These are phyloP conservation scores for Cucumis hystrix DNA, from an alignment of 306 rosid species.

Conservation along the genomic window DNA sequence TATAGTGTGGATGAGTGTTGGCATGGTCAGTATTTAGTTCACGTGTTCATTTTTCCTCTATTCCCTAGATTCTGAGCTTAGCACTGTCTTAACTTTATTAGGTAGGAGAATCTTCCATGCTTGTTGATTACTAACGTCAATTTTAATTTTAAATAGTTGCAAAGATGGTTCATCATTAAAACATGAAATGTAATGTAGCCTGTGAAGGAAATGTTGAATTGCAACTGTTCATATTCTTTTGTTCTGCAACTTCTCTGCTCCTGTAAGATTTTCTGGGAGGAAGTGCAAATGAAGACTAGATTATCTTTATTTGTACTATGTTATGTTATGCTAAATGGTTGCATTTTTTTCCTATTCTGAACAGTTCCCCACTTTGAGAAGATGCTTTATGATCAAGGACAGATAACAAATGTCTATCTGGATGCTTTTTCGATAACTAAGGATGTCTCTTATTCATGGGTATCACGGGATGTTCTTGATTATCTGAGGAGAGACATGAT, in stretches of 20 bases:
- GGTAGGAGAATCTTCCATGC: background rate
- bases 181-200: background rate
- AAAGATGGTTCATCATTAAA: background rate
- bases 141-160: background rate
- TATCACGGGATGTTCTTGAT: conserved; percentile 75
- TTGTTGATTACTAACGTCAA: background rate
- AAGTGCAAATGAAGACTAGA: background rate
- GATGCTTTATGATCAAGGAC: conserved; percentile 98
- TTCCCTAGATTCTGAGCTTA: background rate
- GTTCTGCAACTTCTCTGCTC: background rate
- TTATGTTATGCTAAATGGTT: background rate
- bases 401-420: conserved; percentile 61
- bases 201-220: background rate
- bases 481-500: conserved; percentile 88
- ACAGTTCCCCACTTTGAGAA: conserved; percentile 99
- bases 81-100: background rate
- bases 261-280: background rate
- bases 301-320: background rate
- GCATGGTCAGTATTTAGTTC: conserved; percentile 61
- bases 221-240: background rate
- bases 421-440: conserved; percentile 74
- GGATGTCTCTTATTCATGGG: conserved; percentile 48
- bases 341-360: conserved; percentile 4
- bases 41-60: background rate
- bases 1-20: conserved; percentile 96